Conservation (phyloP, 139 green algal genomes). For the Penium margaritaceum region DNA sequence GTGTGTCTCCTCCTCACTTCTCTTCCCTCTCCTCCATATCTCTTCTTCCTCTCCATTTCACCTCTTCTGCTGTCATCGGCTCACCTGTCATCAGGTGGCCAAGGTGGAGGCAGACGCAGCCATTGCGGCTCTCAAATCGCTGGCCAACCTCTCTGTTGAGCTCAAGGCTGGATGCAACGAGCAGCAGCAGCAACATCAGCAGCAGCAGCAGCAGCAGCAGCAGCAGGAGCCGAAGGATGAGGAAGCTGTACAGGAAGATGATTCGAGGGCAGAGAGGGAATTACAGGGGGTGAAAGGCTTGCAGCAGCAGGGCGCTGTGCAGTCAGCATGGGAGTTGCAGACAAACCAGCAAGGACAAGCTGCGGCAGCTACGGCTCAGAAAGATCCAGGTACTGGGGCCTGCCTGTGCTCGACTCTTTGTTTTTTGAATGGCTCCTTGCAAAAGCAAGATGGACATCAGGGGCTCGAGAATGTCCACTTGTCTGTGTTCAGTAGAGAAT, state of each 20-base stretch:
- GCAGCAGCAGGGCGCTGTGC: not conserved
- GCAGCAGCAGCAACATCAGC: not conserved
- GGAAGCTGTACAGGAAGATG: not conserved
- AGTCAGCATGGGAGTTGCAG: not conserved
- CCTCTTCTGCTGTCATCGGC: no score
- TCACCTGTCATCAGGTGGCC: no score
- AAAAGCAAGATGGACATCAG: no score
- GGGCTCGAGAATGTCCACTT: no score
- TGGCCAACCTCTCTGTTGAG: slow-evolving; percentile 21
- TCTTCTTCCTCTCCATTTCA: no score
- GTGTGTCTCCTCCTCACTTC: no score
- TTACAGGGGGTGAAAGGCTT: not conserved
- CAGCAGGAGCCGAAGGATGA: not conserved
- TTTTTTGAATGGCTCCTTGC: no score
- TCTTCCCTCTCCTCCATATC: no score
- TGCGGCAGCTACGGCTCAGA: not conserved
- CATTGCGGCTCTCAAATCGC: slow-evolving; percentile 13
- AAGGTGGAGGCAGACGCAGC: slow-evolving; percentile 35
- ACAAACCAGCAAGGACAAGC: not conserved
- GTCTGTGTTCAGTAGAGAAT: no score
- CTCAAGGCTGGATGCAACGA: slow-evolving; percentile 6
- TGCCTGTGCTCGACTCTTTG: no score
- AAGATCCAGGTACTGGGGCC: no score
- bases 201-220: not conserved
- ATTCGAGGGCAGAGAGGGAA: not conserved